phyloP scores from a whole-genome alignment of 108 stramenopile species.

The Cyclotella baltica region DNA sequence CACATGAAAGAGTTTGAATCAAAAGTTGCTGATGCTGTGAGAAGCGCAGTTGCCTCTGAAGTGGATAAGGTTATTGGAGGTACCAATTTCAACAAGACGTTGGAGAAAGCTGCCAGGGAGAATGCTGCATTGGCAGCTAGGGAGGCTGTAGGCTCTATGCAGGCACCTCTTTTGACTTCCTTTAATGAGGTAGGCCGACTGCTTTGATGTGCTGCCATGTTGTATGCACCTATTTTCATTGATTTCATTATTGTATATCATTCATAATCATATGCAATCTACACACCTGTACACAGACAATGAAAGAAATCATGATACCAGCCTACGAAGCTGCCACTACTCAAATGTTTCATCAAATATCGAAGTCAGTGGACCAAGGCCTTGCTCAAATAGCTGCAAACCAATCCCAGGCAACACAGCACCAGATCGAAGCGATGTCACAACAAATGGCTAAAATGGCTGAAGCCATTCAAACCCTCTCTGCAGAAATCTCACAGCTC shows the following conservation, averaged over 20 bases:
- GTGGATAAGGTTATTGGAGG: slow-evolving; percentile 51
- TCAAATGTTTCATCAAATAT: slow-evolving; percentile 73
- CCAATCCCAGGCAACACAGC: slow-evolving; percentile 31
- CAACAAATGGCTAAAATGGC: slow-evolving; percentile 63
- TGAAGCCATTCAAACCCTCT: slow-evolving; percentile 60
- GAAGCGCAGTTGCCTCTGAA: slow-evolving; percentile 53
- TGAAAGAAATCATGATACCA: slow-evolving; percentile 79
- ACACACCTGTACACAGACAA: slow-evolving; percentile 28
- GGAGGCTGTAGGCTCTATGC: slow-evolving; percentile 56
- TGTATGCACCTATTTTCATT: background rate
- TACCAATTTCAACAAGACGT: slow-evolving; percentile 45
- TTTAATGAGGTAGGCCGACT: slow-evolving; percentile 39
- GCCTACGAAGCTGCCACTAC: slow-evolving; percentile 73
- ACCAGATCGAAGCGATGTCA: slow-evolving; percentile 57
- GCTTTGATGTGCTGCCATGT: background rate
- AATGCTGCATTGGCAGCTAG: slow-evolving; percentile 56
- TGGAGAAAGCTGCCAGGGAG: slow-evolving; percentile 61
- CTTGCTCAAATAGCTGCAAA: slow-evolving; percentile 38
- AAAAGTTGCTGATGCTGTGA: slow-evolving; percentile 39
- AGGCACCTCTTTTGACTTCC: slow-evolving; percentile 54
- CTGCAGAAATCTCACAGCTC: slow-evolving; percentile 65
- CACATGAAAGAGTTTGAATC: slow-evolving; percentile 53
- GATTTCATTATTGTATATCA: background rate
- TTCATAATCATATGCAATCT: background rate
- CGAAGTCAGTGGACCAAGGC: slow-evolving; percentile 51